Evolutionary conservation across 306 rosid genomes (phyloP).

Genomic region (Castanea crenata): DNA sequence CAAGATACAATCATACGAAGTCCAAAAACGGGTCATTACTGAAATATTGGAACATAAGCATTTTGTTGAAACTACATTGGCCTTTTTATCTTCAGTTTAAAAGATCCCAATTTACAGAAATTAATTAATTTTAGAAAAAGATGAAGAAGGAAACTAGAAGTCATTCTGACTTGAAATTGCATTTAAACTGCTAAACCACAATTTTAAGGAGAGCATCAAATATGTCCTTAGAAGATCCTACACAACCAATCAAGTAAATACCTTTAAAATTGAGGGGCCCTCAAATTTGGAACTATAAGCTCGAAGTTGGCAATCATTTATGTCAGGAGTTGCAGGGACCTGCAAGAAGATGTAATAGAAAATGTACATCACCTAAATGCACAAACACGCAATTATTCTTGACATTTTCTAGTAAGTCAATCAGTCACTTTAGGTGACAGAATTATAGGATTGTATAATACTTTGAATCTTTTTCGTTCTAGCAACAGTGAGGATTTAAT

Average conservation of each 20-base stretch:
- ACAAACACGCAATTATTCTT: background rate
- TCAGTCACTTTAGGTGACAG: background rate
- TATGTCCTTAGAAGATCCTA: background rate
- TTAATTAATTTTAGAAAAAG: background rate
- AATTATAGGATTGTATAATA: background rate
- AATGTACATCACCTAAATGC: background rate
- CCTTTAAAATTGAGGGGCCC: constrained; percentile 73
- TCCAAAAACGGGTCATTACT: no score
- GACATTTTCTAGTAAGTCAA: background rate
- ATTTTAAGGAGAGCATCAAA: background rate
- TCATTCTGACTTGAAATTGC: no score
- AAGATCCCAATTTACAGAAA: background rate
- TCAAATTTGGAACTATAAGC: constrained; percentile 53
- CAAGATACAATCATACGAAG: no score
- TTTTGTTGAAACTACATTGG: no score
- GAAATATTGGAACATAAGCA: no score
- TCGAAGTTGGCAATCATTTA: constrained; percentile 40
- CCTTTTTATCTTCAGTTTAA: background rate
- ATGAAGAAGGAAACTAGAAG: background rate
- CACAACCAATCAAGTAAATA: constrained; percentile 17
- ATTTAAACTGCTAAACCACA: background rate
- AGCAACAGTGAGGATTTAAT: background rate
- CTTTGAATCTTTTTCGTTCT: background rate
- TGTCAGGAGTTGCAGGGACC: constrained; percentile 48
- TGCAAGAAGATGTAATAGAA: constrained; percentile 22